Conservation (phyloP, 163 green algal species). For the Prototheca wickerhamii region DNA sequence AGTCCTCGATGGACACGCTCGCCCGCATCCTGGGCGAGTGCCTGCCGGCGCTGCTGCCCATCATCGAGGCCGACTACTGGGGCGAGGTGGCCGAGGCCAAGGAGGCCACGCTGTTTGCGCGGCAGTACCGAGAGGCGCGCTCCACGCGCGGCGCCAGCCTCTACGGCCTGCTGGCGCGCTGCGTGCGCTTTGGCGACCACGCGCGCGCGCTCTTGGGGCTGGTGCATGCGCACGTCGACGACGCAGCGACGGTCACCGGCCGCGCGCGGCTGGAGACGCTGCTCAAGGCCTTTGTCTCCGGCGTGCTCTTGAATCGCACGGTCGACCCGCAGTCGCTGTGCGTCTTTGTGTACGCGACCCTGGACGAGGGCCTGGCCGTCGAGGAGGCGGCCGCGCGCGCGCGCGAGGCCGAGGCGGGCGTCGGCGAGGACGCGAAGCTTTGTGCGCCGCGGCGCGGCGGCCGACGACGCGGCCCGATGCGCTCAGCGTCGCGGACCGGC, state of each 20-base stretch:
- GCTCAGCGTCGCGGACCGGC: not conserved
- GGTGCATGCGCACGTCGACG: slow-evolving; percentile 34
- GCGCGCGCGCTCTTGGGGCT: slow-evolving; percentile 39
- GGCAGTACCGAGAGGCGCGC: slow-evolving; percentile 72
- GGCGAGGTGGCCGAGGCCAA: slow-evolving; percentile 71
- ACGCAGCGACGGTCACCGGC: slow-evolving; percentile 43
- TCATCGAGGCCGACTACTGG: slow-evolving; percentile 77
- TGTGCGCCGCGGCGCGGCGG: not conserved
- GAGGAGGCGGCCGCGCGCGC: slow-evolving; percentile 49
- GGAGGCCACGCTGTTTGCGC: slow-evolving; percentile 64
- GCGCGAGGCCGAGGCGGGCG: slow-evolving; percentile 36
- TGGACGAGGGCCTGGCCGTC: slow-evolving; percentile 39
- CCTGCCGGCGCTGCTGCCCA: slow-evolving; percentile 50
- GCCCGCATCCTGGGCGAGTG: slow-evolving; percentile 45
- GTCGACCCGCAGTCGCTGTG: slow-evolving; percentile 46
- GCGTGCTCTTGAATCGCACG: slow-evolving; percentile 62
- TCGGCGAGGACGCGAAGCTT: slow-evolving; percentile 14
- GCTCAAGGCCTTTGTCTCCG: slow-evolving; percentile 47
- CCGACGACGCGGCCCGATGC: no score
- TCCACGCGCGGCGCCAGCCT: slow-evolving; percentile 60
- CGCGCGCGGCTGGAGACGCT: slow-evolving; percentile 62
- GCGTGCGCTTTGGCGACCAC: slow-evolving; percentile 52
- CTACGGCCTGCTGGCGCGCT: slow-evolving; percentile 61
- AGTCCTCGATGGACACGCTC: not conserved
- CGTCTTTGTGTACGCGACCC: slow-evolving; percentile 46